Percentiles rank a stretch among this genome's conserved stretches.
These are phyloP conservation scores for Fonsecaea pedrosoi DNA, from an alignment of 2,329 filamentous ascomycete genomes.

Conservation along the genomic window DNA sequence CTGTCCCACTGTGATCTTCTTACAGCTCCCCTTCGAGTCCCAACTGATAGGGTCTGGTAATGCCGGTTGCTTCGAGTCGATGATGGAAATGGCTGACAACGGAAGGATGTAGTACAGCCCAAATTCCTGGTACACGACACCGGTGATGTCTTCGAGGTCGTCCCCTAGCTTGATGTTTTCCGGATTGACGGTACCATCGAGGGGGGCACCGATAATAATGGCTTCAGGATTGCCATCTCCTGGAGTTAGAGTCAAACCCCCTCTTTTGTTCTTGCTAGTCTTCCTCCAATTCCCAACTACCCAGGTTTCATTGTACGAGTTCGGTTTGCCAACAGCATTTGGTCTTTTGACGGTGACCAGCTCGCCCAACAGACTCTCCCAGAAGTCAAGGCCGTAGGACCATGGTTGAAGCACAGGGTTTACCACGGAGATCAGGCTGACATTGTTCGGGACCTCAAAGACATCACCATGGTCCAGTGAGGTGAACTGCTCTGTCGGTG, in stretches of 20 bases:
- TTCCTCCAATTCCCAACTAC: slow-evolving; percentile 69
- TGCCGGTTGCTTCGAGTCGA: slow-evolving; percentile 52
- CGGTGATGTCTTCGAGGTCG: slow-evolving; percentile 68
- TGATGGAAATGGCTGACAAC: slow-evolving; percentile 61
- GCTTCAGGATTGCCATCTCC: slow-evolving; percentile 73
- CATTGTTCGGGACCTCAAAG: slow-evolving; percentile 69
- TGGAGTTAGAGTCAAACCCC: slow-evolving; percentile 68
- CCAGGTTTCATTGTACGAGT: slow-evolving; percentile 72
- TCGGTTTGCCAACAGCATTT: slow-evolving; percentile 66
- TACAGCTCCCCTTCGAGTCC: slow-evolving; percentile 62
- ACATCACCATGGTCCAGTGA: slow-evolving; percentile 70
- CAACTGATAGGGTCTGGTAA: slow-evolving; percentile 56
- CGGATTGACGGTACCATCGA: slow-evolving; percentile 70
- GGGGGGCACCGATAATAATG: slow-evolving; percentile 68
- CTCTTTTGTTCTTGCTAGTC: slow-evolving; percentile 67
- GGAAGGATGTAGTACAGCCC: slow-evolving; percentile 75
- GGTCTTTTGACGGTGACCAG: slow-evolving; percentile 68
- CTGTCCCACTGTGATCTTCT: slow-evolving; percentile 66
- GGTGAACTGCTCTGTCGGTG: slow-evolving; percentile 68
- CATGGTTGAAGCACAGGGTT: slow-evolving; percentile 69
- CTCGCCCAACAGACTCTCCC: slow-evolving; percentile 73
- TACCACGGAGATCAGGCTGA: slow-evolving; percentile 60
- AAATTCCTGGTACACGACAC: slow-evolving; percentile 69
- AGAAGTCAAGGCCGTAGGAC: slow-evolving; percentile 73
- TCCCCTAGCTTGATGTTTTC: slow-evolving; percentile 69